Evolutionary conservation across 768 basidiomycete genomes (phyloP), one percentile per base, ranked within the genome.

Genomic region (Boletus subcaerulescens): DNA sequence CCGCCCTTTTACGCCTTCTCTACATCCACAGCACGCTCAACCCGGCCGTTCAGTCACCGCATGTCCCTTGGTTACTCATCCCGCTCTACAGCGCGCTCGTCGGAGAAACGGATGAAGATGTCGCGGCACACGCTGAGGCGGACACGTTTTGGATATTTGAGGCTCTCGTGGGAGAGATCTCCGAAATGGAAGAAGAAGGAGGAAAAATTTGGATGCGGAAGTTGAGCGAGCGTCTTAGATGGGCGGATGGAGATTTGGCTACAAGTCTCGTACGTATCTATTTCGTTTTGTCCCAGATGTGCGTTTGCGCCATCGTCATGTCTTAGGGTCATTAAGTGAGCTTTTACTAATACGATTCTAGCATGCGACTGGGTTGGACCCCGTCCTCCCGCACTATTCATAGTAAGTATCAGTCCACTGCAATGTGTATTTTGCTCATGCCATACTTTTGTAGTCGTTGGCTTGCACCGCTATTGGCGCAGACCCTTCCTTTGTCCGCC

Each of bases 61-160:
- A 89, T 55, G 77, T 86, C 44, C 82, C 87, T 3, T 85, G 88
- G 32, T 67, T 91, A 11, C 76, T 91, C 12, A 76, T 91, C 15
- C 86, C 87, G 0, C 64, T 91, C 22, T 90, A 89, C 66, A 77
- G 78, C 9, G 81, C 80, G 0, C 71, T 90, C 46, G 69, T 74
- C 17, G 79, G 82, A 63, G 89, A 91, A 62, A 74, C 83, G 2
- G 80, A 87, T 17, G 69, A 77, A 0, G 78, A 81, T 50, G 85
- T 88, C 41, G 66, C 80, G 11, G 76, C 80, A 0, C 87, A 91
- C 65, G 79, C 78, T 5, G 90, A 92, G 67, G 89, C 90, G 2
- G 90, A 92, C 62, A 79, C 85, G 0, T 92, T 92, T 66, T 92
- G 89, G 90, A 62, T 91, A 5, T 87, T 91, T 52, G 88, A 91